Base-by-base conservation (phyloP, 2,329 filamentous ascomycete species). In the Rutstroemia sydowiana region DNA sequence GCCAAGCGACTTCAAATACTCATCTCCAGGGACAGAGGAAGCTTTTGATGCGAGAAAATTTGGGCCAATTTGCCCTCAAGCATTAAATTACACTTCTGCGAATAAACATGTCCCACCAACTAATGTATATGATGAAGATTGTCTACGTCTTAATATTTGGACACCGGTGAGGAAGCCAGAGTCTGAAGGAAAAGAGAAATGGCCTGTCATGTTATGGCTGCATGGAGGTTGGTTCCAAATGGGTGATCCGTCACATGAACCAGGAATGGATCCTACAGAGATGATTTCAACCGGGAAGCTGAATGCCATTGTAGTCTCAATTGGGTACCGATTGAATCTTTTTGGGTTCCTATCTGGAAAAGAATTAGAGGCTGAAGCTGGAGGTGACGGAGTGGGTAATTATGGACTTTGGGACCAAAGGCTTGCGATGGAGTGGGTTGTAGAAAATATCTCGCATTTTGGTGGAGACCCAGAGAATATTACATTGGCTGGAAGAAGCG, bases 381-480 rank as follows among this genome's bases (percentile, higher is more conserved):
- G 88, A 13, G 18, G 21, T 9, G 28, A 21, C 9, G 47, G 34
- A 36, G 31, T 32, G 20, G 47, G 47, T 16, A 50, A 50, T 63
- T 73, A 73, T 45, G 84, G 84, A 1, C 65, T 85, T 43, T 71
- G 73, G 55, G 82, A 85, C 61, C 80, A 85, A 65, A 73, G 77
- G 53, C 62, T 75, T 13, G 72, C 78, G 9, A 69, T 85, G 16
- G 67, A 71, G 52, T 85, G 81, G 81, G 73, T 84, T 28, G 70
- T 71, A 53, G 68, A 74, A 23, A 84, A 83, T 62, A 76, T 82
- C 46, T 73, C 64, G 3, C 66, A 65, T 7, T 82, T 85, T 64
- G 81, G 81, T 0, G 82, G 81, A 1, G 75, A 84, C 55, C 70
- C 69, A 1, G 63, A 65, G 2, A 74, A 76, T 48, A 72, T 85